Evolutionary conservation across 495 filamentous ascomycete genomes (phyloP).

Genomic region (Barbatosphaeria neglecta): DNA sequence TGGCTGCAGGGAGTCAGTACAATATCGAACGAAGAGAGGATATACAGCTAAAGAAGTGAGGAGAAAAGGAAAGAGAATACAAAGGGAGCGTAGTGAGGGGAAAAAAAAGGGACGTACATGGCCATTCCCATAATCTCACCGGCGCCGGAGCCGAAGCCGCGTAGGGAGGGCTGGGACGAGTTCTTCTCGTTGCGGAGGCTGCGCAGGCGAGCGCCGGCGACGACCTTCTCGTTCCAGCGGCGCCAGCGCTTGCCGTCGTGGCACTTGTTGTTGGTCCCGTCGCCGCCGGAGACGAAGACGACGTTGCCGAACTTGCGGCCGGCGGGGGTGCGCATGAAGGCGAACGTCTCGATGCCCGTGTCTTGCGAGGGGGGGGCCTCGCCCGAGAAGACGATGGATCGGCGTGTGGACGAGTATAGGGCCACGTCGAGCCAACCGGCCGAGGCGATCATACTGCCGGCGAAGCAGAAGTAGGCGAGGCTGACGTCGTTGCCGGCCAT

Average conservation of each 20-base stretch:
- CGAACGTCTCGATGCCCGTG: constrained; percentile 34
- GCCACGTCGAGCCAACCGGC: constrained; percentile 63
- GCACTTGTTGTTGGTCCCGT: constrained; percentile 4
- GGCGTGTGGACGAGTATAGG: constrained; percentile 57
- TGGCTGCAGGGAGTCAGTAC: constrained; percentile 5
- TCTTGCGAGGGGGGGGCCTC: constrained; percentile 26
- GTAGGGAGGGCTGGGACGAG: constrained; percentile 17
- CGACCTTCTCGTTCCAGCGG: constrained; percentile 9
- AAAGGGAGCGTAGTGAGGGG: neutral
- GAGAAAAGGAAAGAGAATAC: too few species aligned
- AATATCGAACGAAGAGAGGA: too few species aligned
- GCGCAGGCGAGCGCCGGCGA: constrained; percentile 5
- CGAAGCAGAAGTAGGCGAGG: constrained; percentile 54
- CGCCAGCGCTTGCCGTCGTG: constrained; percentile 9
- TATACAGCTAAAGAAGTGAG: too few species aligned
- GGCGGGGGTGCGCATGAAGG: constrained; percentile 32
- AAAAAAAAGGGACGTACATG: constrained; percentile 7
- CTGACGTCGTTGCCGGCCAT: constrained; percentile 44
- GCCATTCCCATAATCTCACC: constrained; percentile 17
- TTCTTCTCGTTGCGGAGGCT: constrained; percentile 4
- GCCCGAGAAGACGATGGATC: constrained; percentile 38
- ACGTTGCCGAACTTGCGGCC: constrained; percentile 24
- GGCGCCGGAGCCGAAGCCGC: constrained; percentile 14
- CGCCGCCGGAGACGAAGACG: constrained; percentile 22
- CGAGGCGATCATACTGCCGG: constrained; percentile 57